Conservation (phyloP, 2,329 filamentous ascomycete genomes). For the Cladophialophora psammophila region DNA sequence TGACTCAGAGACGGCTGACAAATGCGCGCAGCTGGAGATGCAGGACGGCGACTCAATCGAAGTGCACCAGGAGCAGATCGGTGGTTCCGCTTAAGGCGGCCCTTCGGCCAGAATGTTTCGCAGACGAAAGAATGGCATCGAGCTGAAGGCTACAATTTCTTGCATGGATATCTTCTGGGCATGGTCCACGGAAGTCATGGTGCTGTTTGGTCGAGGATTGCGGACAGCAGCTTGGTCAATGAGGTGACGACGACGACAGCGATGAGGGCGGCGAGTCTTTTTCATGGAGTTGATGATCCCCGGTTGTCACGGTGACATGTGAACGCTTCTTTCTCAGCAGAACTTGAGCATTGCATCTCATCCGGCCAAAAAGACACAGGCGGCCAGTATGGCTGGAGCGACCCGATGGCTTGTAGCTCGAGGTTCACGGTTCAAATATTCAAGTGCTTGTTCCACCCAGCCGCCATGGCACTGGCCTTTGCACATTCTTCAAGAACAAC, state of each 20-base stretch:
- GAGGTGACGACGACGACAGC: neutral
- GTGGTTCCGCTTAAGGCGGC: constrained; percentile 58
- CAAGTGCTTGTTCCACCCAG: neutral
- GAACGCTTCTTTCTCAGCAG: neutral
- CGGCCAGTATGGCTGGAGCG: neutral
- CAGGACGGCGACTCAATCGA: constrained; percentile 93
- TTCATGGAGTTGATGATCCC: neutral
- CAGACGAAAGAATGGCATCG: neutral
- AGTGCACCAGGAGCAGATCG: constrained; percentile 98
- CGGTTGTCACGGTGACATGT: neutral
- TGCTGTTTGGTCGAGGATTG: neutral
- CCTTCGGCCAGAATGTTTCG: neutral
- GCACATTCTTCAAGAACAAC: neutral
- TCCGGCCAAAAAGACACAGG: neutral
- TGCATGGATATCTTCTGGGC: constrained; percentile 1
- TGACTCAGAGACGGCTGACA: constrained; percentile 20
- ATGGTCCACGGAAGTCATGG: neutral
- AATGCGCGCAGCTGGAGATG: constrained; percentile 81
- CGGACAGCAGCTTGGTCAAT: neutral
- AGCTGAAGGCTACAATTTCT: neutral
- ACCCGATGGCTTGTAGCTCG: neutral
- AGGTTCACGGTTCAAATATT: neutral
- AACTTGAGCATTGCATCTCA: neutral
- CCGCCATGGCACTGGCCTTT: neutral
- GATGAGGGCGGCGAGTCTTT: neutral